phyloP scores from a whole-genome alignment of 192 early-diverging fungal species.

The Coemansia reversa region DNA sequence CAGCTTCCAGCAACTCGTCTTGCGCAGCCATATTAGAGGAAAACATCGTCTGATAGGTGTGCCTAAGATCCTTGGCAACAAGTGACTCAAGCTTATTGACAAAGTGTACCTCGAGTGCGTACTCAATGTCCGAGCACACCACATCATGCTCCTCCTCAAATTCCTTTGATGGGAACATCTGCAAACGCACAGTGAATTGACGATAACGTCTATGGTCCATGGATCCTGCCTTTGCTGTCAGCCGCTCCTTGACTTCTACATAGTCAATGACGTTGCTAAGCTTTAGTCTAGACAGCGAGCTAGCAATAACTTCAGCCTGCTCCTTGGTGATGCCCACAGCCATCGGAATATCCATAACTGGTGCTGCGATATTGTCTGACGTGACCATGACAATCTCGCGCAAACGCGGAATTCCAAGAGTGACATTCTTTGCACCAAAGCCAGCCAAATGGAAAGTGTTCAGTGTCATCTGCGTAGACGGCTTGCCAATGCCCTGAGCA shows the following conservation, averaged over 20 bases:
- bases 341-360: constrained; percentile 89
- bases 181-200: constrained; percentile 75
- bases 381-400: constrained; percentile 99
- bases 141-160: constrained; percentile 79
- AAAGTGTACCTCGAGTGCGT: constrained; percentile 72
- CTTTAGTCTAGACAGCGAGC: constrained; percentile 71
- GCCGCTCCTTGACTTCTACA: constrained; percentile 77
- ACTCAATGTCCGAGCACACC: constrained; percentile 63
- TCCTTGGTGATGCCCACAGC: constrained; percentile 62
- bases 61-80: constrained; percentile 79
- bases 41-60: constrained; percentile 44
- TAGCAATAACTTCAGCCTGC: constrained; percentile 63
- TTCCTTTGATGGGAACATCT: constrained; percentile 80
- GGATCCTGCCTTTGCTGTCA: constrained; percentile 55
- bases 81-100: constrained; percentile 69
- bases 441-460: constrained; percentile 99
- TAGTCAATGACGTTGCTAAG: constrained; percentile 84
- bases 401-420: constrained; percentile 98
- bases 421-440: constrained; percentile 98
- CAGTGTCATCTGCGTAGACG: constrained; percentile 99
- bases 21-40: constrained; percentile 46
- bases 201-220: constrained; percentile 59
- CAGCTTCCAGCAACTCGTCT: constrained; percentile 21
- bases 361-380: constrained; percentile 83
- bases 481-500: constrained; percentile 97